Conservation (phyloP, 1,139 yeast species). For the Kluyveromyces sp. region DNA sequence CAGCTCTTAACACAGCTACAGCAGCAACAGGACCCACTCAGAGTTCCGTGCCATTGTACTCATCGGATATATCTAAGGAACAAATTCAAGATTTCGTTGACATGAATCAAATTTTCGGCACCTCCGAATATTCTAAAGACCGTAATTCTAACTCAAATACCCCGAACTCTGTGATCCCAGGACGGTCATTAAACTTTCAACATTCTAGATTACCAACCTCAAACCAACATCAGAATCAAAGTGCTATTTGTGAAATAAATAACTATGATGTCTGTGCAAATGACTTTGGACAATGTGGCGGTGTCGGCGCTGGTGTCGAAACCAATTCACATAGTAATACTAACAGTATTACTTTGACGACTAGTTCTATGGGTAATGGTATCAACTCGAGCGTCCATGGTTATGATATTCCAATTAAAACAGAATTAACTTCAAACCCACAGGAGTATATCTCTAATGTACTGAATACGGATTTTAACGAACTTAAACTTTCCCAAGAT, state of each 20-base stretch:
- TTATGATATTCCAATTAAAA: not conserved
- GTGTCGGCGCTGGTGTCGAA: not conserved
- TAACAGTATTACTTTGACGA: not conserved
- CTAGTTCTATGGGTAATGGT: not conserved
- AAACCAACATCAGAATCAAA: not conserved
- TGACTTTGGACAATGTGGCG: not conserved
- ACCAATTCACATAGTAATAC: not conserved
- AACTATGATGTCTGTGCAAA: constrained; percentile 1
- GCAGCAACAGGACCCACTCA: not conserved
- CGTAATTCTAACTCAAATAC: not conserved
- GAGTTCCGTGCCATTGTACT: constrained; percentile 1
- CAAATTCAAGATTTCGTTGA: constrained; percentile 3
- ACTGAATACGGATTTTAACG: constrained; percentile 1
- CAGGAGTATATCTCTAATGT: constrained; percentile 4
- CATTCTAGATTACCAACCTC: not conserved
- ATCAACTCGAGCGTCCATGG: not conserved
- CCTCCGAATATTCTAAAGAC: not conserved
- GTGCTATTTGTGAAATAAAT: constrained; percentile 4
- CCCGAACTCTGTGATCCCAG: not conserved
- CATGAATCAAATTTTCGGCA: constrained; percentile 3
- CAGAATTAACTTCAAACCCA: not conserved
- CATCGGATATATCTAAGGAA: not conserved
- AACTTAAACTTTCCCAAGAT: not conserved
- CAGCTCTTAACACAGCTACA: not conserved
- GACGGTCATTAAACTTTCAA: constrained; percentile 1